phyloP scores from a whole-genome alignment of 352 stramenopile species.

The Chloridella minuta region DNA sequence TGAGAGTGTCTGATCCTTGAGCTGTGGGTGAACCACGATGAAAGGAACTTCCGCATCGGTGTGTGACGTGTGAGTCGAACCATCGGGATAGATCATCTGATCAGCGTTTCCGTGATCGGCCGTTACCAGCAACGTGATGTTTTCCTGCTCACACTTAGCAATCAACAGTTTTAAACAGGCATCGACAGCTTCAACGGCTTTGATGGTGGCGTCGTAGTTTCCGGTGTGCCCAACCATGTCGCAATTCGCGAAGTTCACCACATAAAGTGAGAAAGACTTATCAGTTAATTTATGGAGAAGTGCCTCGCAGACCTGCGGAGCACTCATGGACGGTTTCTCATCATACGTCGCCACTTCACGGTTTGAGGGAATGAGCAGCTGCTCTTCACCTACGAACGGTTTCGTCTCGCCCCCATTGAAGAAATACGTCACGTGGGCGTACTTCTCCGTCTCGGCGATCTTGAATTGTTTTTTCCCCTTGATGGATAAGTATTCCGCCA shows the following conservation, averaged over 20 bases:
- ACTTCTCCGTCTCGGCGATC: conserved; percentile 21
- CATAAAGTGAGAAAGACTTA: no score
- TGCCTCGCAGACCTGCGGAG: conserved; percentile 16
- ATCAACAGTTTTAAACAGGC: conserved; percentile 16
- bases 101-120: conserved; percentile 21
- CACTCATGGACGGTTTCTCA: conserved; percentile 17
- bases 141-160: conserved; percentile 14
- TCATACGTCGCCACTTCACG: conserved; percentile 20
- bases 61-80: no score
- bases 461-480: conserved; percentile 17
- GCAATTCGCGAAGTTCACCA: conserved; percentile 19
- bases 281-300: no score
- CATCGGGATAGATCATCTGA: conserved; percentile 11
- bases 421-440: conserved; percentile 20
- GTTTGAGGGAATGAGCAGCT: no score
- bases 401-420: conserved; percentile 20
- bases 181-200: conserved; percentile 16
- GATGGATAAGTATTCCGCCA: conserved; percentile 1
- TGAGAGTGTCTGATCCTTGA: no score
- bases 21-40: no score
- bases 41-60: no score
- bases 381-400: conserved; percentile 16
- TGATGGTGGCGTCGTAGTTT: conserved; percentile 18
- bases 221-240: conserved; percentile 21
- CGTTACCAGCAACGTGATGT: conserved; percentile 17